A percentile compares a stretch with the other conserved stretches of the same genome.
Evolutionary conservation across 2,329 filamentous ascomycete species (phyloP).

Genomic region (Capronia coronata): DNA sequence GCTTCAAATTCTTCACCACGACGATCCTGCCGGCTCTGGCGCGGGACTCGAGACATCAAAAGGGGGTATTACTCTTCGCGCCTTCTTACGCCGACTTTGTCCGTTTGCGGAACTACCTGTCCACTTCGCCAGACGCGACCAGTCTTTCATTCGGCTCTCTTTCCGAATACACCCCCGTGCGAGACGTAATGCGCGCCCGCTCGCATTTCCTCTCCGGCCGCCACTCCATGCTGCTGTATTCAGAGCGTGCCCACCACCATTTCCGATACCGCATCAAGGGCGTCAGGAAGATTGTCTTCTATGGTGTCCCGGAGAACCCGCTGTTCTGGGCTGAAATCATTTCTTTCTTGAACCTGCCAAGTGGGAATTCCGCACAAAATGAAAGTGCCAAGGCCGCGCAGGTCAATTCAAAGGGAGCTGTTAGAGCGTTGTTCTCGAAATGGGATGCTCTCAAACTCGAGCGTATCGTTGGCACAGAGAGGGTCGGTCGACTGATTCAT

Average conservation of each 20-base stretch:
- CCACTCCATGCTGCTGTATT: conserved; percentile 80
- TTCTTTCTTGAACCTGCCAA: conserved; percentile 40
- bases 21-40: conserved; percentile 70
- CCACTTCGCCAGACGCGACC: conserved; percentile 55
- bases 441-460: conserved; percentile 88
- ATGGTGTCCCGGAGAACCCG: conserved; percentile 83
- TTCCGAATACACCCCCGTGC: conserved; percentile 75
- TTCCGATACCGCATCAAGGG: conserved; percentile 76
- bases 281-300: conserved; percentile 78
- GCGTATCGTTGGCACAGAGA: conserved; percentile 72
- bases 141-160: conserved; percentile 70
- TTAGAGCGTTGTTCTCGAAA: conserved; percentile 66
- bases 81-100: conserved; percentile 95
- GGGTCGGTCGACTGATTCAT: conserved; percentile 75
- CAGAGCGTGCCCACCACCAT: conserved; percentile 95
- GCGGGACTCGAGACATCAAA: conserved; percentile 58
- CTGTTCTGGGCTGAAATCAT: conserved; percentile 42
- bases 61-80: conserved; percentile 79
- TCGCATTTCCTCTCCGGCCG: conserved; percentile 81
- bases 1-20: conserved; percentile 85
- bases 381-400: conserved; percentile 52
- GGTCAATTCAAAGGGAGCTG: conserved; percentile 41
- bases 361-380: conserved; percentile 36
- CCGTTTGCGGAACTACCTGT: conserved; percentile 84
- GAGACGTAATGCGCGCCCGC: conserved; percentile 73